phyloP scores from a whole-genome alignment of 169 alveolate species.

The Pseudocohnilembus persalinus region DNA sequence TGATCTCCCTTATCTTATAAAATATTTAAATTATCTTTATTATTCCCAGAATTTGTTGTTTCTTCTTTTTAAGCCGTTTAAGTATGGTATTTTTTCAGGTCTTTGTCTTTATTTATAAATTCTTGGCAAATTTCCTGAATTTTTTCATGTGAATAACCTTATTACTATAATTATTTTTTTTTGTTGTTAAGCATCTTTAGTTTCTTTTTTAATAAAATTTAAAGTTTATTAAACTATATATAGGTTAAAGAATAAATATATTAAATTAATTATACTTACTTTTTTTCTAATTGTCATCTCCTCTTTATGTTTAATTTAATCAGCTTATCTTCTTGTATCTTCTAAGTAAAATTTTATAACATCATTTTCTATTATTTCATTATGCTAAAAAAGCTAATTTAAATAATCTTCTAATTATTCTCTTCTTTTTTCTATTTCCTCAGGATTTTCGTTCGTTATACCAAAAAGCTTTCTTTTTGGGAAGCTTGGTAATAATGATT shows the following conservation, averaged over 20 bases:
- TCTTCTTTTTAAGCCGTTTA: not conserved
- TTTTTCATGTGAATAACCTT: too few species aligned
- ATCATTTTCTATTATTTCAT: not conserved
- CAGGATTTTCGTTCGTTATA: not conserved
- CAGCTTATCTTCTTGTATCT: not conserved
- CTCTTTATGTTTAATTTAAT: not conserved
- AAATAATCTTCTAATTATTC: not conserved
- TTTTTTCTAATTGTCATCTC: not conserved
- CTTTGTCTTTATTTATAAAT: too few species aligned
- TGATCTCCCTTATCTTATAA: too few species aligned
- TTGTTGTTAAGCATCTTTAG: not conserved
- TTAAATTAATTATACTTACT: not conserved
- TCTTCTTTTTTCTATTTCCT: not conserved
- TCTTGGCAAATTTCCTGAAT: not conserved
- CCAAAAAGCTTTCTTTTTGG: not conserved
- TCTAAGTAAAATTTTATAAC: not conserved
- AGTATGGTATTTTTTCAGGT: not conserved
- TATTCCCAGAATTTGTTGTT: too few species aligned
- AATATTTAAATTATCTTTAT: too few species aligned
- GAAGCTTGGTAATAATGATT: not conserved
- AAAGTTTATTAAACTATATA: too few species aligned
- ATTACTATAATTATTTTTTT: too few species aligned
- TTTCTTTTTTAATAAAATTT: not conserved
- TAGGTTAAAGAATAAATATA: not conserved
- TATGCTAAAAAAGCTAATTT: not conserved